Base-by-base conservation (phyloP, 805 yeast genomes). In the Candida ipomoeae region DNA sequence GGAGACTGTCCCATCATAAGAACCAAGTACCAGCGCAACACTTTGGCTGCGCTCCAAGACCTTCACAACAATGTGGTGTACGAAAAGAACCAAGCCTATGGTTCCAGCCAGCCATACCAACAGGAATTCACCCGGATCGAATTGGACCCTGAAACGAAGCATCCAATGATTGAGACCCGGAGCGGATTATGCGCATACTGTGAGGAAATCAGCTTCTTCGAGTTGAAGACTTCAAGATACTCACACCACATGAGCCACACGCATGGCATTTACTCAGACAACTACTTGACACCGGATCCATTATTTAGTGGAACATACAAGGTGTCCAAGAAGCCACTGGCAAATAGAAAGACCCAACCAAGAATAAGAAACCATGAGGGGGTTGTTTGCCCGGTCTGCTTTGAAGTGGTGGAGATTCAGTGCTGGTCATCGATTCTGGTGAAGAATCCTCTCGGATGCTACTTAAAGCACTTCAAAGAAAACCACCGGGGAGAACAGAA, bases 131-230 rank as follows among this genome's bases (percentile, higher is more conserved):
- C 59, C 8, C 46, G 59, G 2, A 44, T 49, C 10, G 56, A 57
- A 35, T 41, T 50, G 46, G 41, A 53, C 33, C 46, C 51, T 1
- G n/a, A 6, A 10, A 50, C 55, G 1, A 29, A 42, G 3, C 39
- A 26, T 11, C 53, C 49, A 15, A 31, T 38, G 10, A 50, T 48
- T 48, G 56, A 52, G 31, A 64, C 74, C 1, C 58, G 72, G 39
- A 50, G 61, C 37, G 75, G 69, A 0, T 51, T 71, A 18, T 71
- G 75, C 57, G 66, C 73, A 2, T 71, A 61, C 46, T 71, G 75
- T 50, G 57, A 58, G 14, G 64, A 62, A 1, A 15, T 63, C 5
- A 47, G 46, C 37, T 70, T 71, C 52, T 63, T 55, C 48, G 64
- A 64, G 44, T 59, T 67, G 42, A 69, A 67, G 50, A 66, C 62